Percentiles rank a stretch among this genome's conserved stretches.
These are phyloP conservation scores for Phytophthora rubi DNA, from an alignment of 352 stramenopile species.

Conservation along the genomic window DNA sequence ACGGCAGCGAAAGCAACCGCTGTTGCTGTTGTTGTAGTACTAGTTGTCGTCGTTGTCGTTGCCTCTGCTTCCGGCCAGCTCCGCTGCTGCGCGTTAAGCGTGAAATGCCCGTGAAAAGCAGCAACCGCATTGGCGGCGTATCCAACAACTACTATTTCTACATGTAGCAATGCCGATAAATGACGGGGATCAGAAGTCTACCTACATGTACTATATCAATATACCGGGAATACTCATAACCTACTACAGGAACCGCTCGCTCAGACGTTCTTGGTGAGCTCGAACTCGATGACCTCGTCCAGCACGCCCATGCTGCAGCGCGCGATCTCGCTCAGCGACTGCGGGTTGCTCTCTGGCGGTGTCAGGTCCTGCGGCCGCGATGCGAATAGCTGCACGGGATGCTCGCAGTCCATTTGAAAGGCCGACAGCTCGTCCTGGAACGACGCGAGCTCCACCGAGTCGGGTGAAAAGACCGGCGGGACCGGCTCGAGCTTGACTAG, in stretches of 20 bases:
- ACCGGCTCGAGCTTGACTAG: slow-evolving; percentile 29
- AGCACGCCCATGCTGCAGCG: slow-evolving; percentile 51
- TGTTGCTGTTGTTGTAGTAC: no score
- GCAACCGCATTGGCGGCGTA: background rate
- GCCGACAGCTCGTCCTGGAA: slow-evolving; percentile 34
- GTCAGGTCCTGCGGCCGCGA: slow-evolving; percentile 12
- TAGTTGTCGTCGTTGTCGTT: no score
- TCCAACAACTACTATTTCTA: background rate
- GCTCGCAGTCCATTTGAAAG: slow-evolving; percentile 34
- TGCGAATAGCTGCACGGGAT: slow-evolving; percentile 11
- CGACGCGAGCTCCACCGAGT: slow-evolving; percentile 35
- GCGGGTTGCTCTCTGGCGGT: background rate
- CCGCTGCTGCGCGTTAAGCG: background rate
- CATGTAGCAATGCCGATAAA: background rate
- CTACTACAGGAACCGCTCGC: slow-evolving; percentile 7
- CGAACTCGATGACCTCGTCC: slow-evolving; percentile 53
- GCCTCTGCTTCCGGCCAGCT: no score
- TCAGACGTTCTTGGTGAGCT: slow-evolving; percentile 47
- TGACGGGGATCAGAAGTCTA: slow-evolving; percentile 25
- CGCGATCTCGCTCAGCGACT: slow-evolving; percentile 24
- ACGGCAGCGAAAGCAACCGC: background rate
- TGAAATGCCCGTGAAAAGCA: background rate
- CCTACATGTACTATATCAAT: slow-evolving; percentile 43
- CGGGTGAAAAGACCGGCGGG: slow-evolving; percentile 30
- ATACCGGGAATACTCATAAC: slow-evolving; percentile 32